phyloP scores from a whole-genome alignment of 768 basidiomycete genomes.

The Boletellus ananas region DNA sequence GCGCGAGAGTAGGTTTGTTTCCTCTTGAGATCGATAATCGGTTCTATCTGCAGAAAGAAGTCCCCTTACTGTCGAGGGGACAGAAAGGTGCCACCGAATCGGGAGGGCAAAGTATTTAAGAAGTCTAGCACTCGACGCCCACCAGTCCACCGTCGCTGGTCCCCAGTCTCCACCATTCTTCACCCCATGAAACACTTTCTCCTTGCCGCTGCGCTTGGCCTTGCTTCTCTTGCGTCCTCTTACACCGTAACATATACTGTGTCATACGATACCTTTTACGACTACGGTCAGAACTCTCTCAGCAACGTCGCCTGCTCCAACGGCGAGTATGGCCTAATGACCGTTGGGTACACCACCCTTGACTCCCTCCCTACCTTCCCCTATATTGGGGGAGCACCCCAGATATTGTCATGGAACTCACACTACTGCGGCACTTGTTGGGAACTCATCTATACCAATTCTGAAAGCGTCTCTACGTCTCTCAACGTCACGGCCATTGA shows the following conservation, averaged over 20 bases:
- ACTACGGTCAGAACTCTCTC: conserved; percentile 39
- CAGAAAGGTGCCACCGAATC: not conserved
- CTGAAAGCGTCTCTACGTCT: conserved; percentile 27
- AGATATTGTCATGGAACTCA: conserved; percentile 50
- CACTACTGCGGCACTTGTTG: conserved; percentile 58
- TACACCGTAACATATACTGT: conserved; percentile 19
- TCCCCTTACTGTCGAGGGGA: not conserved
- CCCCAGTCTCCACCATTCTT: not conserved
- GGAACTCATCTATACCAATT: conserved; percentile 44
- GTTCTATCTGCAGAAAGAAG: not conserved
- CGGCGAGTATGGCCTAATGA: conserved; percentile 48
- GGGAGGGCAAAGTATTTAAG: conserved; percentile 1
- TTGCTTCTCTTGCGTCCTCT: conserved; percentile 4
- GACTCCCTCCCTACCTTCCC: conserved; percentile 55
- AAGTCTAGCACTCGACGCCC: not conserved
- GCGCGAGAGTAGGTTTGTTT: not conserved
- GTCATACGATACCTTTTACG: conserved; percentile 49
- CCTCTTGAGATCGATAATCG: not conserved
- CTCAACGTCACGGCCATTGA: conserved; percentile 55
- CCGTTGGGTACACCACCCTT: conserved; percentile 45
- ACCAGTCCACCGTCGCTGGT: not conserved
- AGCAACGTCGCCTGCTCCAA: conserved; percentile 46
- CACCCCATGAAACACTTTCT: conserved; percentile 8
- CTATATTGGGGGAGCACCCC: conserved; percentile 52
- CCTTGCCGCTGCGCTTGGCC: conserved; percentile 1